Conservation (phyloP, 441 rosid species). For the Erysimum cheiri region DNA sequence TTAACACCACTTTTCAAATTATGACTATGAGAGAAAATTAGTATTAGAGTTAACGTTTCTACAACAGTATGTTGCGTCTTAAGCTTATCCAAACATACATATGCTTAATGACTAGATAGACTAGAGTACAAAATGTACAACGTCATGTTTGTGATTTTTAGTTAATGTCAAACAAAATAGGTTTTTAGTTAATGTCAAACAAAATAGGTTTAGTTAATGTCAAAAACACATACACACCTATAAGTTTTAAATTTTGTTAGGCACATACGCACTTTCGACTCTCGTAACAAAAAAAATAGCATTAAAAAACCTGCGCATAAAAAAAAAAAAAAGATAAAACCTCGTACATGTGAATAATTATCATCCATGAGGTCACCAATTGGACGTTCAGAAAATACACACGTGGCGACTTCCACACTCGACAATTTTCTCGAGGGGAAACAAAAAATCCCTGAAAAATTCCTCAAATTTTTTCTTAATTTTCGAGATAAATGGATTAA, state of each 20-base stretch:
- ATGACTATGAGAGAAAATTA: neutral
- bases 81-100: too few relatives aligned
- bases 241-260: neutral
- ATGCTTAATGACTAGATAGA: too few relatives aligned
- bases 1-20: neutral
- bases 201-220: neutral
- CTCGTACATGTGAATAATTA: conserved; percentile 33
- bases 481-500: conserved; percentile 16
- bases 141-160: neutral
- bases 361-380: conserved; percentile 1
- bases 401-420: conserved; percentile 29
- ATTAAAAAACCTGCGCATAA: neutral
- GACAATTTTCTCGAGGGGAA: conserved; percentile 23
- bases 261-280: neutral
- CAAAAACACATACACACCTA: neutral
- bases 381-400: neutral
- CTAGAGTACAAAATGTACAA: neutral
- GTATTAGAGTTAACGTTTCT: neutral
- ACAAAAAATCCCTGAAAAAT: conserved; percentile 28
- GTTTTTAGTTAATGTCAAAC: too few relatives aligned
- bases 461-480: conserved; percentile 11
- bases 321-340: neutral
- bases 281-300: neutral
- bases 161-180: too few relatives aligned
- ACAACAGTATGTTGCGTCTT: neutral